These are phyloP conservation scores for Thelephora ganbajun DNA, from an alignment of 768 basidiomycete species.

Conservation along the genomic window DNA sequence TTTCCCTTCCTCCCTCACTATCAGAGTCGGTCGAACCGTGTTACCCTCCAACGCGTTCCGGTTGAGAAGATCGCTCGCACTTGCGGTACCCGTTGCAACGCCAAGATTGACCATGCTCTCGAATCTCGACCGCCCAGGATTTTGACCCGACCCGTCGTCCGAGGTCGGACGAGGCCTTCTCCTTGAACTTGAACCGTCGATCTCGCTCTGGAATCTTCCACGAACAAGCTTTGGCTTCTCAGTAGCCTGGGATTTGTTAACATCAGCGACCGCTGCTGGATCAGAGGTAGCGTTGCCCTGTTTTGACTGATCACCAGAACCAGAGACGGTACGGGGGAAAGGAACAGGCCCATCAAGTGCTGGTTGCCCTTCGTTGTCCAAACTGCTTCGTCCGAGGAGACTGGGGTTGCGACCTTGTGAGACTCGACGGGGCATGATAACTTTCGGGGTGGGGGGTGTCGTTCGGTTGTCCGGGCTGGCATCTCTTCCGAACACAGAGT, in stretches of 20 bases:
- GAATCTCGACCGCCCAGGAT: constrained; percentile 44
- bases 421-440: constrained; percentile 20
- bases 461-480: constrained; percentile 38
- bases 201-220: constrained; percentile 62
- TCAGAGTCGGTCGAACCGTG: constrained; percentile 49
- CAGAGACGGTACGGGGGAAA: constrained; percentile 49
- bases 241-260: neutral
- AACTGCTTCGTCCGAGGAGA: neutral
- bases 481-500: constrained; percentile 26
- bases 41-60: constrained; percentile 54
- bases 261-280: neutral
- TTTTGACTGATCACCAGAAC: constrained; percentile 24
- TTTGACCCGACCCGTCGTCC: constrained; percentile 49
- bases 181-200: constrained; percentile 40
- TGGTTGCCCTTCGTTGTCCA: constrained; percentile 3
- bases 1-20: constrained; percentile 74
- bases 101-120: constrained; percentile 63
- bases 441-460: constrained; percentile 24
- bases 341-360: constrained; percentile 29
- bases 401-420: no score
- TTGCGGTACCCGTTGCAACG: constrained; percentile 33
- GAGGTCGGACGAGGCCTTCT: constrained; percentile 49
- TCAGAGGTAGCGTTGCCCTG: constrained; percentile 8
- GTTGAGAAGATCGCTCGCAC: constrained; percentile 50
- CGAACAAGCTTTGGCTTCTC: constrained; percentile 29